Evolutionary conservation across 495 filamentous ascomycete genomes (phyloP), one percentile per base, ranked within the genome.

Genomic region (Daldinia decipiens): DNA sequence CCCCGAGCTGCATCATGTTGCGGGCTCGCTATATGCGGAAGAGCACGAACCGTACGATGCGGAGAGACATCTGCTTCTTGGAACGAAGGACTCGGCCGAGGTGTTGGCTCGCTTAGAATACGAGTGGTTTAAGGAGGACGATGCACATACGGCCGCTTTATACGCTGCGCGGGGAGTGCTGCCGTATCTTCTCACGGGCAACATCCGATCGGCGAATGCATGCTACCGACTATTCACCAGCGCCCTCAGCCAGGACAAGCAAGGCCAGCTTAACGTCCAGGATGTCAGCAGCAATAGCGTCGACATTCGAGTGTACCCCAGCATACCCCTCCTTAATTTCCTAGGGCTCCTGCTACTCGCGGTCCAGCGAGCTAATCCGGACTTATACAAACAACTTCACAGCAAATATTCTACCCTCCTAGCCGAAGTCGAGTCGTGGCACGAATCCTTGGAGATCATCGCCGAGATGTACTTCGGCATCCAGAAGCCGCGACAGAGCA

Each of bases 401-500:
- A 87, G 84, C 17, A 95, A 97, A 75, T 99, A 98, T 78, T 86
- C 87, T 11, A 76, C 82, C 3, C 87, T 95, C 59, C 86, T 98
- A 39, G 87, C 85, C 65, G 96, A 97, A 68, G 81, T 89, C 12
- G 79, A 78, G 4, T 82, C 82, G 26, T 98, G 95, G 93, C 90
- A 93, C 43, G 93, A 95, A 76, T 87, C 92, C 21, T 81, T 98
- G 70, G 90, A 92, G 45, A 88, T 92, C 77, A 89, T 98, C 70
- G 95, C 91, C 43, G 94, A 98, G 85, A 94, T 95, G 87, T 99
- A 98, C 81, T 99, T 98, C 78, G 89, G 87, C n/a, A 97, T 99
- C 75, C 90, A 90, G 84, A 88, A 94, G 68, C 94, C 93, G 31
- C 84, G 90, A 55, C 92, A 95, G 80, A 89, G 89, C 45, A 98